These are phyloP conservation scores for Cordyceps cicadae DNA, from an alignment of 2,329 filamentous ascomycete species.

Conservation along the genomic window DNA sequence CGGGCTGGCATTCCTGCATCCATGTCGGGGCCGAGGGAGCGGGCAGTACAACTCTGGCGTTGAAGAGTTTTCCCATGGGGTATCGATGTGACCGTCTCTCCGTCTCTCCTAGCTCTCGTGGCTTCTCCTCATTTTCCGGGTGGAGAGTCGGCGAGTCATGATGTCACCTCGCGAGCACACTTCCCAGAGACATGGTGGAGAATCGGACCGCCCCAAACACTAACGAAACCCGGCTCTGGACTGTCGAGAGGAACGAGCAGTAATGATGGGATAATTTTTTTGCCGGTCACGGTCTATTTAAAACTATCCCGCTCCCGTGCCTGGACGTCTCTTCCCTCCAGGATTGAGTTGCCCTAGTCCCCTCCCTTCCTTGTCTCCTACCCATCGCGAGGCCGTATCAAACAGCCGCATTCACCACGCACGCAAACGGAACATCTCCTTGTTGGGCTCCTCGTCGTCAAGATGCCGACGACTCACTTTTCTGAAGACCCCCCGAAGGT, in stretches of 20 bases:
- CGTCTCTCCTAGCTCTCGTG: not conserved
- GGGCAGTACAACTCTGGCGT: not conserved
- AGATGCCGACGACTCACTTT: conserved; percentile 21
- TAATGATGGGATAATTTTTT: no score
- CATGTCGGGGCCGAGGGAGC: not conserved
- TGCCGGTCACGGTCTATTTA: no score
- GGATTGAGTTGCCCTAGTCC: not conserved
- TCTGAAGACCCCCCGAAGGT: conserved; percentile 30
- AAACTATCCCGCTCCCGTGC: not conserved
- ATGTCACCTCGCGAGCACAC: conserved; percentile 4
- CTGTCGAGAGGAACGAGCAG: not conserved
- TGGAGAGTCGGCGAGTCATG: not conserved
- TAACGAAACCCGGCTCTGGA: not conserved
- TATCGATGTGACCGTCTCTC: not conserved
- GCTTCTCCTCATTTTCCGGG: not conserved
- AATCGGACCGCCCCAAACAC: not conserved
- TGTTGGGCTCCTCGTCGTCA: not conserved
- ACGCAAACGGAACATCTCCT: no score
- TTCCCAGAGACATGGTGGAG: not conserved
- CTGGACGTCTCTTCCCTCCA: not conserved
- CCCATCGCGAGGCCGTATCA: not conserved
- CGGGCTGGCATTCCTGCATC: not conserved
- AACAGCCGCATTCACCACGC: no score
- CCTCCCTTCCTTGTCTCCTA: not conserved
- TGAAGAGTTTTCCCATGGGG: not conserved